Evolutionary conservation across 2,329 filamentous ascomycete species (phyloP).

Genomic region (Herpotrichia juniperi): DNA sequence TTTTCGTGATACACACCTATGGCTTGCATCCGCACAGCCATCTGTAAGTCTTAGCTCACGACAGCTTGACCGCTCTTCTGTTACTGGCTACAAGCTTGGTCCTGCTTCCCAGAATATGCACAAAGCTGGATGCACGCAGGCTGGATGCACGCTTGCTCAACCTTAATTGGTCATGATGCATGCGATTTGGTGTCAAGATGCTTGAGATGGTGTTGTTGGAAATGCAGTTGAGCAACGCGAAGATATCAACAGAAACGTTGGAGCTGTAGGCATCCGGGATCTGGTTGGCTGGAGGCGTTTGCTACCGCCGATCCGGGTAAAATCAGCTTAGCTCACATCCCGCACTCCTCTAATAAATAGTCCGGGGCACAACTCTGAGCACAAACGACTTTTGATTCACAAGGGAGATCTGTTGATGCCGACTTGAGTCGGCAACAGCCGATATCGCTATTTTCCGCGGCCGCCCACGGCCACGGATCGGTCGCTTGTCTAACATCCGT

Average conservation of each 20-base stretch:
- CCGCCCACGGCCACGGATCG: neutral
- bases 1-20: neutral
- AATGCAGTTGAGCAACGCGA: neutral
- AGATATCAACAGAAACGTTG: neutral
- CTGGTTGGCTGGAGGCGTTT: neutral
- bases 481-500: neutral
- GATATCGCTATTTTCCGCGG: neutral
- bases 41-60: conserved; percentile 9
- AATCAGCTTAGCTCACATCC: neutral
- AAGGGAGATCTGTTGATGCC: too few species aligned
- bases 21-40: neutral
- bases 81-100: neutral
- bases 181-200: neutral
- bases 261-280: too few species aligned
- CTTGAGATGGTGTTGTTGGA: neutral
- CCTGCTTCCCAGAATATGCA: neutral
- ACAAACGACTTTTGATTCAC: too few species aligned
- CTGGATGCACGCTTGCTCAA: neutral
- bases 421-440: too few species aligned
- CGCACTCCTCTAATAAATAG: too few species aligned
- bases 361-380: too few species aligned
- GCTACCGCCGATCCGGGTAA: neutral
- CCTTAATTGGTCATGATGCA: neutral
- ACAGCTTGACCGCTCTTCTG: conserved; percentile 5
- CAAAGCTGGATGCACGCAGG: neutral